Percentiles rank a stretch among this genome's conserved stretches.
These are phyloP conservation scores for Purshia tridentata DNA, from an alignment of 306 rosid genomes.

Conservation along the genomic window DNA sequence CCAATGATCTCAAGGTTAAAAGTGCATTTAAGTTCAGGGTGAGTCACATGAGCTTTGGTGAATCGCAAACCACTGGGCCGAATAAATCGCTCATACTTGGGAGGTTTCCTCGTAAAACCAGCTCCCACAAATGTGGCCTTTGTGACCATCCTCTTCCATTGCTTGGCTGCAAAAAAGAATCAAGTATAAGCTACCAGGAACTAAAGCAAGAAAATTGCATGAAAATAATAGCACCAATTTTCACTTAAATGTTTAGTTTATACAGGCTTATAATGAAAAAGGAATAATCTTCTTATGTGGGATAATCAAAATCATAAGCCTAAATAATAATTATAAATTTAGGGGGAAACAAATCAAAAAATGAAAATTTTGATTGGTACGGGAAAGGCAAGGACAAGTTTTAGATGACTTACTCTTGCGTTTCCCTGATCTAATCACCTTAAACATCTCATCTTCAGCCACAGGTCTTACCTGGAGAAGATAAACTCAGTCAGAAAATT, in stretches of 20 bases:
- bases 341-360: neutral
- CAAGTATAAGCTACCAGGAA: constrained; percentile 19
- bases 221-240: neutral
- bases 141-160: constrained; percentile 97
- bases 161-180: constrained; percentile 59
- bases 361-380: neutral
- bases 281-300: neutral
- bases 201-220: neutral
- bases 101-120: constrained; percentile 91
- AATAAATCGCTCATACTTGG: constrained; percentile 88
- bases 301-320: neutral
- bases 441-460: constrained; percentile 96
- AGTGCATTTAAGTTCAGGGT: constrained; percentile 91
- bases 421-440: constrained; percentile 84
- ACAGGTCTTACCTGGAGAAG: constrained; percentile 80
- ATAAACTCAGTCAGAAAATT: constrained; percentile 2
- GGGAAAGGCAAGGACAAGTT: neutral
- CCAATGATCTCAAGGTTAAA: constrained; percentile 86
- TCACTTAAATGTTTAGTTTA: neutral
- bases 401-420: constrained; percentile 63
- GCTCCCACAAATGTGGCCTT: constrained; percentile 96
- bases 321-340: neutral
- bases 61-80: constrained; percentile 86
- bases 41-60: constrained; percentile 94
- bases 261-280: neutral